Base-by-base conservation (phyloP, 768 basidiomycete genomes). In the Calocera cornea region DNA sequence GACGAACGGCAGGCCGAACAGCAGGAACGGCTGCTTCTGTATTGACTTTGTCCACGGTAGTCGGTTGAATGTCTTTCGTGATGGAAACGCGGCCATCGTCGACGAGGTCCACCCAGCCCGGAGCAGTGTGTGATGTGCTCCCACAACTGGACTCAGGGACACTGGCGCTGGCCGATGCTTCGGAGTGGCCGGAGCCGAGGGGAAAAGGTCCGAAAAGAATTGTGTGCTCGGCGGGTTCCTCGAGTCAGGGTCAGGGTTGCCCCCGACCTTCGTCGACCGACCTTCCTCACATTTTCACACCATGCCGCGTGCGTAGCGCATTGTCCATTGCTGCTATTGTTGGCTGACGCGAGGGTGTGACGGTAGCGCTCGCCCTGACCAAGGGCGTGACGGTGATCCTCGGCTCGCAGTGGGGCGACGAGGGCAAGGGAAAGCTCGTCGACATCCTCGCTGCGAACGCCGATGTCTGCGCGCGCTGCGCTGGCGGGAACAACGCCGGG, bases 401-500 rank as follows among this genome's bases (percentile, higher is more conserved):
- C 64, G 92, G 92, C 40, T 79, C 90, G 38, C 92, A 95, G 74
- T 95, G 92, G 92, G 92, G 92, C 54, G 92, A 94, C 75, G 92
- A 93, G 77, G 91, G 92, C 71, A 91, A 92, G 77, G 92, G 92
- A 17, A 98, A 99, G 79, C 86, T 99, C 67, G 97, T 97, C 68
- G 97, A 99, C 76, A 92, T 99, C 74, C 83, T 99, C 71, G 84
- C 94, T 41, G 90, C 89, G 16, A 84, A 95, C 47, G 82, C 84
- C 68, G 97, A 99, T 77, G 76, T 98, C 75, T 98, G 95, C 73
- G 95, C 94, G 22, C 85, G 97, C 60, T 97, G 93, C 76, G 97
- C 97, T 14, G 97, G 97, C 16, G 97, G 97, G 12, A 98, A 97
- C 80, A 99, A 99, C 75, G 97, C 97, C 27, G 97, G 97, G 1